Conservation (phyloP, 179 eudicot species). For the Vitellaria paradoxa region DNA sequence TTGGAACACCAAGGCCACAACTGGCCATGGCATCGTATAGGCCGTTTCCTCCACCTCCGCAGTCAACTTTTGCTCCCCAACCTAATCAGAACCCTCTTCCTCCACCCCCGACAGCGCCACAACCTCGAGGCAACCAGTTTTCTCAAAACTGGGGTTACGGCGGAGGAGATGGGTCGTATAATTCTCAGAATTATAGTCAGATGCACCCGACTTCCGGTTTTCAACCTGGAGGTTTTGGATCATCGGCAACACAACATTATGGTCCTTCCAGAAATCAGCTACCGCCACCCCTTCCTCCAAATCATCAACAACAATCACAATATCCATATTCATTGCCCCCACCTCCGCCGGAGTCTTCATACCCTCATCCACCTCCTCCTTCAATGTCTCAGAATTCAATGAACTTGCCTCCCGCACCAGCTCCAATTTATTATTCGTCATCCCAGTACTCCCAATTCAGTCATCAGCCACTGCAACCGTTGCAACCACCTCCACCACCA, state of each 20-base stretch:
- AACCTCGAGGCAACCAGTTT: conserved; percentile 45
- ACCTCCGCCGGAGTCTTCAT: conserved; percentile 73
- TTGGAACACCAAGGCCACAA: neutral
- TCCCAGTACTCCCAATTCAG: conserved; percentile 76
- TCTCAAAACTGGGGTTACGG: conserved; percentile 59
- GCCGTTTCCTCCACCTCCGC: conserved; percentile 71
- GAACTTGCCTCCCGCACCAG: conserved; percentile 40
- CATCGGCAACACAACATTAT: conserved; percentile 26
- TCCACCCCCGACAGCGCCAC: conserved; percentile 47
- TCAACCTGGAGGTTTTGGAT: conserved; percentile 37
- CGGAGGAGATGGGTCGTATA: conserved; percentile 28
- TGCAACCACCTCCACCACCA: conserved; percentile 61
- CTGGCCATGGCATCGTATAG: conserved; percentile 65
- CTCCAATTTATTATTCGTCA: conserved; percentile 61
- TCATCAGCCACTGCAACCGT: conserved; percentile 53
- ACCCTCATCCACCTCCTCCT: conserved; percentile 68
- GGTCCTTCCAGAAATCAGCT: conserved; percentile 32
- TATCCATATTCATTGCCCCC: conserved; percentile 63
- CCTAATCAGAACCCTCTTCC: conserved; percentile 39
- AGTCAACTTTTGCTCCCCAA: conserved; percentile 46
- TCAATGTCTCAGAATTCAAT: conserved; percentile 35
- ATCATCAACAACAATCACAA: conserved; percentile 39
- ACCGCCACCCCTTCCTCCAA: conserved; percentile 23
- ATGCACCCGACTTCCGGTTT: conserved; percentile 34
- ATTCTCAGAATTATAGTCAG: conserved; percentile 42